Percentiles rank a stretch among this genome's conserved stretches.
Conservation (phyloP, 1,284 basidiomycete genomes). For the Golubevia sp. region DNA sequence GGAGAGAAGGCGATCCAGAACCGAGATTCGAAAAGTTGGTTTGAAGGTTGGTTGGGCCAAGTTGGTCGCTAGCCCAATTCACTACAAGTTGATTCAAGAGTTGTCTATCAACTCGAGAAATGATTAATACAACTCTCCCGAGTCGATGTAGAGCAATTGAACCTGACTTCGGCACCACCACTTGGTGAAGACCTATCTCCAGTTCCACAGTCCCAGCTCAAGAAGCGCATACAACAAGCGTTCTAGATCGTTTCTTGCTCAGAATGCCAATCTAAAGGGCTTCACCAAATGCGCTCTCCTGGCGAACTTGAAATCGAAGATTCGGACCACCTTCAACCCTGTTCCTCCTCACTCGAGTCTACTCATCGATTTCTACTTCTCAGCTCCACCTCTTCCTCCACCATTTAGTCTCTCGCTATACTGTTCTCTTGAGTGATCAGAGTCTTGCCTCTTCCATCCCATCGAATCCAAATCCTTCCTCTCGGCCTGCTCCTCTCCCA, state of each 20-base stretch:
- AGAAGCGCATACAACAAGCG: too few species aligned
- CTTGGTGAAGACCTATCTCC: too few species aligned
- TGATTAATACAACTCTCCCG: too few species aligned
- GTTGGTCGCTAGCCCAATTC: not conserved
- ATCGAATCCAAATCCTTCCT: not conserved
- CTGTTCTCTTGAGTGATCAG: not conserved
- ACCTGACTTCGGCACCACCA: too few species aligned
- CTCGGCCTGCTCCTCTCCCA: slow-evolving; percentile 1
- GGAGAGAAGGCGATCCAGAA: not conserved
- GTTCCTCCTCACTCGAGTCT: not conserved
- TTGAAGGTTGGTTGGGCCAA: not conserved
- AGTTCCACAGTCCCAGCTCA: too few species aligned
- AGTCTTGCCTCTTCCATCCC: not conserved
- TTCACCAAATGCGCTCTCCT: too few species aligned
- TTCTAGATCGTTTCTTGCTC: too few species aligned
- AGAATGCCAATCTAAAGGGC: too few species aligned
- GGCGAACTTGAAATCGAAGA: too few species aligned
- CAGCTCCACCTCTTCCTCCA: not conserved
- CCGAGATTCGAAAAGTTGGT: too few species aligned
- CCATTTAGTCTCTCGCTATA: not conserved
- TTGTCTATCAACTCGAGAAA: too few species aligned
- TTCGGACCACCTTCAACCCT: not conserved
- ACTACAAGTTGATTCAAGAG: not conserved
- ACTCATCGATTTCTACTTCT: not conserved
- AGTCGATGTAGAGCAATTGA: too few species aligned